Conservation (phyloP, 352 stramenopile species). For the Phytophthora citrophthora region DNA sequence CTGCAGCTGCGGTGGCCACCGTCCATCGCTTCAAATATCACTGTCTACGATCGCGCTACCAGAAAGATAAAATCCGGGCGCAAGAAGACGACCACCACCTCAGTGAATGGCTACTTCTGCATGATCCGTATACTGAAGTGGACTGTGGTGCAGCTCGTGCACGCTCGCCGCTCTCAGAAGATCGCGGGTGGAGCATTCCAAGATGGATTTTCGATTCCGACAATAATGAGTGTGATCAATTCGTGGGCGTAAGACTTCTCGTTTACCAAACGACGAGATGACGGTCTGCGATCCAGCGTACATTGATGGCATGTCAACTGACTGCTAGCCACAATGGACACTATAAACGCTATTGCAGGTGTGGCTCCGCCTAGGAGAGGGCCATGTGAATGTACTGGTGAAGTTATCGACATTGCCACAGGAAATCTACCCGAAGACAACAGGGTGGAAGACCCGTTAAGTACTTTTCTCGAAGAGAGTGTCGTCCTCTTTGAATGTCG, state of each 20-base stretch:
- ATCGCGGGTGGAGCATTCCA: conserved; percentile 4
- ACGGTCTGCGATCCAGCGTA: not conserved
- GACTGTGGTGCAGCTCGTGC: not conserved
- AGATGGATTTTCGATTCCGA: conserved; percentile 22
- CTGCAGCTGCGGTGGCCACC: conserved; percentile 8
- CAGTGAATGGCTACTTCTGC: conserved; percentile 8
- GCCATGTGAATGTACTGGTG: too few species aligned
- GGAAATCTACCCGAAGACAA: too few species aligned
- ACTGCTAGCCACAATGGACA: conserved; percentile 12
- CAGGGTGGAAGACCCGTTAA: too few species aligned
- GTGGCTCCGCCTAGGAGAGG: too few species aligned
- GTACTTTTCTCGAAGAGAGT: not conserved
- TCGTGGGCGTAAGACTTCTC: not conserved
- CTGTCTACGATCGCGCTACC: conserved; percentile 10
- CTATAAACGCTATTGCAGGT: too few species aligned
- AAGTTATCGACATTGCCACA: not conserved
- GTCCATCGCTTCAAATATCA: conserved; percentile 2
- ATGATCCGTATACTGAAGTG: not conserved
- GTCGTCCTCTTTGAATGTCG: too few species aligned
- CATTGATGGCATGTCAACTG: conserved; percentile 1
- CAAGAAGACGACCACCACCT: conserved; percentile 6
- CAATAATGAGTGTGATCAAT: not conserved
- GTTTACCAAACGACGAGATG: conserved; percentile 5
- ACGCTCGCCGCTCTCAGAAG: conserved; percentile 5
- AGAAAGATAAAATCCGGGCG: conserved; percentile 23